Percentiles rank a stretch among this genome's conserved stretches.
These are phyloP conservation scores for Aspergillus amoenus DNA, from an alignment of 2,329 filamentous ascomycete genomes.

Conservation along the genomic window DNA sequence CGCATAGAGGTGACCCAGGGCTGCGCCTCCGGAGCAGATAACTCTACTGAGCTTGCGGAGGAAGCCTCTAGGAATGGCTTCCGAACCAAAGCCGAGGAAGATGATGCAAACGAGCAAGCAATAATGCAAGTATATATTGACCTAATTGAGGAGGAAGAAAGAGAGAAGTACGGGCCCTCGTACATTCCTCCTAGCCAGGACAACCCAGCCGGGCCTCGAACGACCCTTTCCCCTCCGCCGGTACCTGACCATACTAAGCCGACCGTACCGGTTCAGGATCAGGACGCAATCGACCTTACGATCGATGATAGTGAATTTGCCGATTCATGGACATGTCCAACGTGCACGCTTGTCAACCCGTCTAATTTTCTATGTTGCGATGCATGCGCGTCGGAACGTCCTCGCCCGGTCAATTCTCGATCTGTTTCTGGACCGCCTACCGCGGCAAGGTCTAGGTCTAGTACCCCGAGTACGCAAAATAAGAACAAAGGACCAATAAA, in stretches of 20 bases:
- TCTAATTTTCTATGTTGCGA: constrained; percentile 61
- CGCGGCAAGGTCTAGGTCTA: constrained; percentile 2
- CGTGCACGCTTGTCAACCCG: constrained; percentile 63
- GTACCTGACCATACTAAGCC: constrained; percentile 25
- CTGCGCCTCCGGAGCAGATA: constrained; percentile 71
- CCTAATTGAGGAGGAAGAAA: constrained; percentile 76
- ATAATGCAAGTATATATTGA: constrained; percentile 86
- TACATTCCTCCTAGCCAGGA: constrained; percentile 55
- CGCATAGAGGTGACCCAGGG: constrained; percentile 67
- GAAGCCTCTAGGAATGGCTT: constrained; percentile 73
- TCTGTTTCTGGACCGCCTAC: constrained; percentile 14
- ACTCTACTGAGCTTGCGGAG: constrained; percentile 64
- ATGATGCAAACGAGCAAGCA: constrained; percentile 82
- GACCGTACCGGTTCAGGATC: constrained; percentile 16
- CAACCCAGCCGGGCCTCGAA: constrained; percentile 51
- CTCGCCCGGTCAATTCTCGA: constrained; percentile 29
- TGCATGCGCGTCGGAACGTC: constrained; percentile 58
- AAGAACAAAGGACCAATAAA: constrained; percentile 25
- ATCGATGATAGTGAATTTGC: constrained; percentile 34
- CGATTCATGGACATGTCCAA: constrained; percentile 57
- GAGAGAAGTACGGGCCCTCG: constrained; percentile 57
- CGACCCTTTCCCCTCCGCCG: constrained; percentile 41
- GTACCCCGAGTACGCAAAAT: constrained; percentile 9
- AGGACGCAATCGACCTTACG: constrained; percentile 17
- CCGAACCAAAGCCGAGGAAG: constrained; percentile 79